Conservation (phyloP, 148 eudicot genomes). For the Persicaria tinctoria region DNA sequence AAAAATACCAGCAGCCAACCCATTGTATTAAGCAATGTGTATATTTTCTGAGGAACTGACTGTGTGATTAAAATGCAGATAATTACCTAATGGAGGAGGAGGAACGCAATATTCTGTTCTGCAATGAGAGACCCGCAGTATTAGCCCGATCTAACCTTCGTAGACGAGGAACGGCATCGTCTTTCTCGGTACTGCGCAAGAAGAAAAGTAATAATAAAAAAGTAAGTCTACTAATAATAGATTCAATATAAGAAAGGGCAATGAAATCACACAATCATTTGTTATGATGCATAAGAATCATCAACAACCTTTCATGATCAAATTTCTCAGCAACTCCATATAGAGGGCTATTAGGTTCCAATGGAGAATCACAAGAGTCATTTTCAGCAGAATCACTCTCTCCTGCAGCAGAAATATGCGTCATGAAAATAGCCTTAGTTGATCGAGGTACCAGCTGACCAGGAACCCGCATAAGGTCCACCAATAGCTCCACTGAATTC, state of each 20-base stretch:
- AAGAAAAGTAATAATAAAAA: background rate
- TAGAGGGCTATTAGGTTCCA: constrained; percentile 95
- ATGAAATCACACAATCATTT: background rate
- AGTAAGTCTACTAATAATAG: background rate
- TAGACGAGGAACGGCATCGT: constrained; percentile 43
- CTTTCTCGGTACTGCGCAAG: constrained; percentile 66
- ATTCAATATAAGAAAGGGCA: background rate
- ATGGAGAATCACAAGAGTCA: constrained; percentile 98
- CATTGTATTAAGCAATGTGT: background rate
- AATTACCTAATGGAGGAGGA: constrained; percentile 54
- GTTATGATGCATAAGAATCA: background rate
- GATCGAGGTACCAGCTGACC: constrained; percentile 90
- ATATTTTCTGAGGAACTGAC: background rate
- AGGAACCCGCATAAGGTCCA: constrained; percentile 92
- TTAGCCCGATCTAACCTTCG: constrained; percentile 55
- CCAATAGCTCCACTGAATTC: constrained; percentile 84
- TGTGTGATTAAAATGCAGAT: background rate
- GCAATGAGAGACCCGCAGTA: constrained; percentile 59
- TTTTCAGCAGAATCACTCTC: constrained; percentile 99
- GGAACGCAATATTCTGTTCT: constrained; percentile 63
- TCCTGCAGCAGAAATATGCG: constrained; percentile 89
- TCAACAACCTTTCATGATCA: constrained; percentile 65
- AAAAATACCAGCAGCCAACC: background rate
- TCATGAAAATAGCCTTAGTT: constrained; percentile 79
- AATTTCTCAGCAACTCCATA: constrained; percentile 65